Base-by-base conservation (phyloP, 2,329 filamentous ascomycete species). In the Xylariomycetidae sp. region DNA sequence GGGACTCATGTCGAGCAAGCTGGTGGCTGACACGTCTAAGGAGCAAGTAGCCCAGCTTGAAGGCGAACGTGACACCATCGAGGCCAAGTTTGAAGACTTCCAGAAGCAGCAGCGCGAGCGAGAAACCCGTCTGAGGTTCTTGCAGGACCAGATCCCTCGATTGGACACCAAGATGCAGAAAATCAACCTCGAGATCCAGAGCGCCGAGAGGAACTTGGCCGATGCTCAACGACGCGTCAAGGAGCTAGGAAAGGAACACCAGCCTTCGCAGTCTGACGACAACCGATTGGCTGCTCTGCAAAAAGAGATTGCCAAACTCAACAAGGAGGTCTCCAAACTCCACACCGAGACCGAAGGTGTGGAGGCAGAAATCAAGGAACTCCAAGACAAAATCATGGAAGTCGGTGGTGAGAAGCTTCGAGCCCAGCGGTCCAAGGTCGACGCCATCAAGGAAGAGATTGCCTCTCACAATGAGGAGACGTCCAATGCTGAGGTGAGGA, bases 381-480 rank as follows among this genome's bases (percentile, higher is more conserved):
- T 98, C 2, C 90, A 98, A 57, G 83, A 92, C 71, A 94, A 89
- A 69, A 98, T 98, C 53, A 97, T 98, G 92, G 84, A 96, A 61
- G 83, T 95, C 43, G 92, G 92, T 54, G 92, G 92, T 62, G 88
- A 97, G 52, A 88, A 87, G 62, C 78, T 98, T 13, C 82, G 92
- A 35, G 77, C 82, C 13, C 90, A 98, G 57, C 89, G 92, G 49
- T 81, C 87, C 41, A 94, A 85, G 67, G 88, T 98, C 20, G 90
- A 97, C 56, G 76, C 81, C 6, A 68, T 94, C 44, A 95, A 94
- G 57, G 85, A 88, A 50, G 82, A 94, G 56, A 88, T 97, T 36
- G 70, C 82, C 30, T 77, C 81, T 10, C 73, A 94, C 40, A 82
- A 78, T 33, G 90, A 97, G 45, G 82, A 87, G 42, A 80, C 87